These are phyloP conservation scores for Pseudogymnoascus sp. DNA, from an alignment of 2,329 filamentous ascomycete species.

Conservation along the genomic window DNA sequence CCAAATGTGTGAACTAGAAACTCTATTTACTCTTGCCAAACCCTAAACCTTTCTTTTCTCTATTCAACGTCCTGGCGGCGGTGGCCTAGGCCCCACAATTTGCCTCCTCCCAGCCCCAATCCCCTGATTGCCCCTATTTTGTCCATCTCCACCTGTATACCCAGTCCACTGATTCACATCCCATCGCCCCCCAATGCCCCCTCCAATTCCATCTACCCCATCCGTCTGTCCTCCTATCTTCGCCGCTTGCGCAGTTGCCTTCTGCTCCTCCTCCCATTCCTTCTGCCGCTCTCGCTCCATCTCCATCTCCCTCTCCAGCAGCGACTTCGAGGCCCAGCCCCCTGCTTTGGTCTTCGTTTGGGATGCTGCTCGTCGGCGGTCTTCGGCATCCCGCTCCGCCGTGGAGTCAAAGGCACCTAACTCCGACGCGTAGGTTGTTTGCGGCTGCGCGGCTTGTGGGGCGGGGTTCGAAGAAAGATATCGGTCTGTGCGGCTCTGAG, in stretches of 20 bases:
- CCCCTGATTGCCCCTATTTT: constrained; percentile 58
- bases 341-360: constrained; percentile 45
- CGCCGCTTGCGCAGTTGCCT: constrained; percentile 50
- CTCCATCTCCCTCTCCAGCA: constrained; percentile 54
- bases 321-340: constrained; percentile 45
- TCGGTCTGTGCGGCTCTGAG: constrained; percentile 38
- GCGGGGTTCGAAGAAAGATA: constrained; percentile 41
- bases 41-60: neutral
- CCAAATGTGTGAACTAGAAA: neutral
- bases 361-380: constrained; percentile 38
- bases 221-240: constrained; percentile 40
- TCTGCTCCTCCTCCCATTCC: constrained; percentile 67
- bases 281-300: constrained; percentile 49
- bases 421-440: constrained; percentile 33
- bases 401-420: constrained; percentile 32
- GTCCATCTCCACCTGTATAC: constrained; percentile 65
- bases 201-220: constrained; percentile 52
- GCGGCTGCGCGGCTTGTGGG: constrained; percentile 28
- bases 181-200: constrained; percentile 62
- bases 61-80: constrained; percentile 36
- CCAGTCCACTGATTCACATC: constrained; percentile 70
- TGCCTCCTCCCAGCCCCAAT: constrained; percentile 65
- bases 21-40: neutral
- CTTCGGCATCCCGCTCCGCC: constrained; percentile 42
- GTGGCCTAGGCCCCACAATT: constrained; percentile 69